These are phyloP conservation scores for Hirsutella minnesotensis DNA, from an alignment of 2,329 filamentous ascomycete species.

Conservation along the genomic window DNA sequence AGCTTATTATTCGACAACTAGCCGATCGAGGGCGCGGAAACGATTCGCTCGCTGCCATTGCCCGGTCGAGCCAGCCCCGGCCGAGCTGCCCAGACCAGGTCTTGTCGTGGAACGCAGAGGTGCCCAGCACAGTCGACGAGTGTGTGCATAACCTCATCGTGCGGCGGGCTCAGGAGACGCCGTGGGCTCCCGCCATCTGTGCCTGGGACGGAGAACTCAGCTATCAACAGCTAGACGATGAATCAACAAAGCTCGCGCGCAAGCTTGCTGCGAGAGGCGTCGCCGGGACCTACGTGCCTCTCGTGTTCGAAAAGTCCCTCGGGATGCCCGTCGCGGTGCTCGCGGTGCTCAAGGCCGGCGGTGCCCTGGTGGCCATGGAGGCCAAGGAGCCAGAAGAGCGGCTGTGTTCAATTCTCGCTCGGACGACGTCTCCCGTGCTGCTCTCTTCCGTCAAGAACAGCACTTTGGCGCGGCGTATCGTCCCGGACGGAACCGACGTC, in stretches of 20 bases:
- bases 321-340: slow-evolving; percentile 19
- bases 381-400: slow-evolving; percentile 4
- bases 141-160: slow-evolving; percentile 13
- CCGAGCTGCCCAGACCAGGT: neutral
- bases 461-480: neutral
- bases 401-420: slow-evolving; percentile 1
- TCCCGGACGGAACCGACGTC: neutral
- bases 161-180: slow-evolving; percentile 2
- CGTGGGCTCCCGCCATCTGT: slow-evolving; percentile 7
- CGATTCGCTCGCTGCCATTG: neutral
- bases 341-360: slow-evolving; percentile 21
- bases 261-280: slow-evolving; percentile 9
- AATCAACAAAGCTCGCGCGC: slow-evolving; percentile 4
- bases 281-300: slow-evolving; percentile 13
- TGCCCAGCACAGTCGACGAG: slow-evolving; percentile 4
- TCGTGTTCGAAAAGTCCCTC: slow-evolving; percentile 23
- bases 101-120: slow-evolving; percentile 6
- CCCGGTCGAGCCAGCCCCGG: neutral
- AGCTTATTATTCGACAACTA: neutral
- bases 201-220: slow-evolving; percentile 16
- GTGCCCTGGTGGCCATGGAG: slow-evolving; percentile 7
- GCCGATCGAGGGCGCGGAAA: neutral
- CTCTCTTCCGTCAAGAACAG: slow-evolving; percentile 1
- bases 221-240: slow-evolving; percentile 9
- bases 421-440: slow-evolving; percentile 1